These are phyloP conservation scores for Gilbertella persicaria DNA, from an alignment of 371 early-diverging fungal genomes.

Conservation along the genomic window DNA sequence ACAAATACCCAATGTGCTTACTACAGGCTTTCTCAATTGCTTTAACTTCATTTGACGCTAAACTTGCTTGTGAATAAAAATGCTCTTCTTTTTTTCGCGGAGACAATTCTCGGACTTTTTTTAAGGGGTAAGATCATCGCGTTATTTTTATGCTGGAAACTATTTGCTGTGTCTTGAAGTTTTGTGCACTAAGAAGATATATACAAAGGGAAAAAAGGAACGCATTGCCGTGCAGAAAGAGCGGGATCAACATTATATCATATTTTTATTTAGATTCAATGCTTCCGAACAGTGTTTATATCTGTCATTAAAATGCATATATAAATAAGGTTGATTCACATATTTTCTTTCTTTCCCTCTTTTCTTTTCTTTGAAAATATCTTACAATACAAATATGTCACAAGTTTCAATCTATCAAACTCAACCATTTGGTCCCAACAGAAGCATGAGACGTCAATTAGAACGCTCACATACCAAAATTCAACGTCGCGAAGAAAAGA, in stretches of 20 bases:
- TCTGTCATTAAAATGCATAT: too few relatives aligned
- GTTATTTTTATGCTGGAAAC: not conserved
- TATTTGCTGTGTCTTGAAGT: too few relatives aligned
- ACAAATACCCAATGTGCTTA: slow-evolving; percentile 91
- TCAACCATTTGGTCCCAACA: not conserved
- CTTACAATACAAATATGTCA: not conserved
- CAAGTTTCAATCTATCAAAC: not conserved
- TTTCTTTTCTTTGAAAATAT: not conserved
- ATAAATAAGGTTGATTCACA: too few relatives aligned
- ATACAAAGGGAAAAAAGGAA: too few relatives aligned
- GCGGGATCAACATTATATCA: too few relatives aligned
- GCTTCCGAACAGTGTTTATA: too few relatives aligned
- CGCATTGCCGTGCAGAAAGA: too few relatives aligned
- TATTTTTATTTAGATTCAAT: too few relatives aligned
- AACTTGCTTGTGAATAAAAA: slow-evolving; percentile 83
- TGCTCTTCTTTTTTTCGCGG: too few relatives aligned
- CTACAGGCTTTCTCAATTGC: slow-evolving; percentile 95
- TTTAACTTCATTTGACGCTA: slow-evolving; percentile 89
- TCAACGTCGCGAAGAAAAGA: not conserved
- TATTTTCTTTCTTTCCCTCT: not conserved
- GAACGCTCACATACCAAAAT: not conserved
- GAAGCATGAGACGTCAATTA: not conserved
- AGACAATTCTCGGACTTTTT: not conserved
- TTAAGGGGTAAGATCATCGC: not conserved
- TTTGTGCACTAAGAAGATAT: too few relatives aligned